Conservation (phyloP, 2,329 filamentous ascomycete genomes). For the Teratosphaeria pseudoeucalypti region DNA sequence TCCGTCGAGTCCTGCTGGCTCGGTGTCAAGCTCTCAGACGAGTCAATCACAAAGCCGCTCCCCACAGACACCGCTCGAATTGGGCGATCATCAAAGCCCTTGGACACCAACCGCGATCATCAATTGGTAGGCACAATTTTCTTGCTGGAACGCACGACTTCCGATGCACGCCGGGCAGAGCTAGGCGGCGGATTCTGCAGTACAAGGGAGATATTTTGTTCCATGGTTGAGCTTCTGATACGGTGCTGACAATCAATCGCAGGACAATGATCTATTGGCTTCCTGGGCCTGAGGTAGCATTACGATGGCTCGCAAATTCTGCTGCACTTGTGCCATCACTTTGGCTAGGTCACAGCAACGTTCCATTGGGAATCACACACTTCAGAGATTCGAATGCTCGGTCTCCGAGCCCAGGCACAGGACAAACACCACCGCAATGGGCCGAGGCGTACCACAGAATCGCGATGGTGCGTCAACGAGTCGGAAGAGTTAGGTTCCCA, state of each 20-base stretch:
- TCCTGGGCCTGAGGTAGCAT: constrained; percentile 51
- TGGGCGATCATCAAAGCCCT: constrained; percentile 8
- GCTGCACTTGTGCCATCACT: constrained; percentile 10
- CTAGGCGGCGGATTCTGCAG: neutral
- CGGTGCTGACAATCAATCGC: neutral
- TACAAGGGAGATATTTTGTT: neutral
- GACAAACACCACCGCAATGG: constrained; percentile 26
- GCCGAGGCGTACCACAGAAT: constrained; percentile 28
- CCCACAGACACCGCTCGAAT: neutral
- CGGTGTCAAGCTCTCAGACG: neutral
- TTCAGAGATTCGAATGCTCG: constrained; percentile 18
- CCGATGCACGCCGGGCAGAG: neutral
- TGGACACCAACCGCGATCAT: constrained; percentile 44
- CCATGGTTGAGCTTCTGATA: neutral
- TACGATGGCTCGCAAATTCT: constrained; percentile 41
- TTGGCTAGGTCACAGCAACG: constrained; percentile 20
- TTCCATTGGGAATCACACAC: constrained; percentile 32
- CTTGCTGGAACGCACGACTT: neutral
- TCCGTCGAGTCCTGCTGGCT: neutral
- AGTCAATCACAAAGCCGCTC: neutral
- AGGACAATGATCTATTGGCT: constrained; percentile 53
- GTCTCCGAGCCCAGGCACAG: neutral
- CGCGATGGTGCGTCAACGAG: constrained; percentile 28
- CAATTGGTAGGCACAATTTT: constrained; percentile 33
- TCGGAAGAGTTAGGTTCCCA: constrained; percentile 23